phyloP scores from a whole-genome alignment of 2,329 filamentous ascomycete species.

The Cladosporium austrohemisphaericum region DNA sequence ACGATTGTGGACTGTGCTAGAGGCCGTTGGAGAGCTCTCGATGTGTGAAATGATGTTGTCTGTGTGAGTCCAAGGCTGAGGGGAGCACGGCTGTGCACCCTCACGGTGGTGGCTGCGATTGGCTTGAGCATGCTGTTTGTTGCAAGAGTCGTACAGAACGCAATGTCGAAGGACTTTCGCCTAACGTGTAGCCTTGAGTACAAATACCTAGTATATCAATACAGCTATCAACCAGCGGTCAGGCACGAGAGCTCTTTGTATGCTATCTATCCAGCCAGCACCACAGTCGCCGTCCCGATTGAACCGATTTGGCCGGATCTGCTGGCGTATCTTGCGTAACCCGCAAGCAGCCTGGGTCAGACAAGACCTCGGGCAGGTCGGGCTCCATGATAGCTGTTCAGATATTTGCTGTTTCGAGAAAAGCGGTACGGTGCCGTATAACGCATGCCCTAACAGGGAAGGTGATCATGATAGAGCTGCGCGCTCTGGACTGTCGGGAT shows the following conservation, averaged over 20 bases:
- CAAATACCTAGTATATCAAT: neutral
- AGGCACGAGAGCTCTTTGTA: conserved; percentile 6
- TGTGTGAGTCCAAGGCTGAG: neutral
- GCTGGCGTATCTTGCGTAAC: neutral
- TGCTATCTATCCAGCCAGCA: neutral
- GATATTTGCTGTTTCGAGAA: conserved; percentile 7
- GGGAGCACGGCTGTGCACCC: neutral
- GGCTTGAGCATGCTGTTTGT: neutral
- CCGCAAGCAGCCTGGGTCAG: neutral
- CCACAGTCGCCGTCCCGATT: neutral
- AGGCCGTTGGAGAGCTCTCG: neutral
- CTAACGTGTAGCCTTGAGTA: no score
- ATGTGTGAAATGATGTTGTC: conserved; percentile 12
- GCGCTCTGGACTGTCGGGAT: neutral
- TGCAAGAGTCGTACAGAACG: neutral
- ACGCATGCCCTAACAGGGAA: conserved; percentile 6
- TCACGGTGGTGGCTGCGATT: neutral
- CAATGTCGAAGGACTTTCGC: no score
- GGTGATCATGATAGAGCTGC: neutral
- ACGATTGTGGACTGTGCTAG: conserved; percentile 6
- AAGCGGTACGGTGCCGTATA: conserved; percentile 12
- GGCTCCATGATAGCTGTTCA: neutral
- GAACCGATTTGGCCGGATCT: conserved; percentile 9
- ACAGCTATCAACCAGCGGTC: neutral
- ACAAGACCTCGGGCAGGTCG: neutral